A percentile compares a stretch with the other conserved stretches of the same genome.
phyloP scores from a whole-genome alignment of 768 basidiomycete species.

The Hericium erinaceus region DNA sequence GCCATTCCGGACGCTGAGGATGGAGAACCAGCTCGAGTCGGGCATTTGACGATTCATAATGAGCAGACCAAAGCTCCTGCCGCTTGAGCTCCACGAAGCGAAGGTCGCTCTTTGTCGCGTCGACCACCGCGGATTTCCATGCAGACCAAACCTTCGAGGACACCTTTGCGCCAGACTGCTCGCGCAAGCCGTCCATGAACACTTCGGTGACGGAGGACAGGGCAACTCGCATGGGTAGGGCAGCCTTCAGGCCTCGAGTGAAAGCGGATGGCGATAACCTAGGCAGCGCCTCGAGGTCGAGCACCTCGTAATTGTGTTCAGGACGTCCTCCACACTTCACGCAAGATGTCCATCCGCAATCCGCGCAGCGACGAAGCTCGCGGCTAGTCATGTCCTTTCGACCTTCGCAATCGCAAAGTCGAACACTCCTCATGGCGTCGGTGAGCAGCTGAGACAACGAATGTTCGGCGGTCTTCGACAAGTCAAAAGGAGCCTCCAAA shows the following conservation, averaged over 20 bases:
- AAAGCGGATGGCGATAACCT: constrained; percentile 71
- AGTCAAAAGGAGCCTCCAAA: constrained; percentile 51
- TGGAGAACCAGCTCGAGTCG: constrained; percentile 70
- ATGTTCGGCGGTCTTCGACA: constrained; percentile 40
- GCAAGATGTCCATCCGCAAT: constrained; percentile 77
- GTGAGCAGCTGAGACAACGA: constrained; percentile 48
- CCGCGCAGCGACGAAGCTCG: constrained; percentile 56
- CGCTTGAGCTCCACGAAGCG: constrained; percentile 82
- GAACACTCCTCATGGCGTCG: constrained; percentile 58
- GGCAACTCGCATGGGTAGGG: constrained; percentile 79
- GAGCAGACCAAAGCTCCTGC: constrained; percentile 79
- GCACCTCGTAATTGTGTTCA: constrained; percentile 62
- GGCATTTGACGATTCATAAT: constrained; percentile 66
- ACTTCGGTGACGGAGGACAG: constrained; percentile 40
- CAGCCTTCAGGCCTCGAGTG: constrained; percentile 65
- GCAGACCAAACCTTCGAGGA: constrained; percentile 50
- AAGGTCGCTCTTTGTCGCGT: constrained; percentile 52
- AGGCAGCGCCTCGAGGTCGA: constrained; percentile 41
- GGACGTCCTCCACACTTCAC: constrained; percentile 84
- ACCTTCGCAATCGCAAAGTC: constrained; percentile 89
- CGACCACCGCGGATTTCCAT: constrained; percentile 62
- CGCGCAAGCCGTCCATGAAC: constrained; percentile 43
- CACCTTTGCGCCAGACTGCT: constrained; percentile 31
- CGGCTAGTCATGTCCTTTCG: constrained; percentile 66
- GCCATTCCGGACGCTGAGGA: constrained; percentile 77